phyloP scores from a whole-genome alignment of 2,329 filamentous ascomycete genomes.

The Fusarium agapanthi region DNA sequence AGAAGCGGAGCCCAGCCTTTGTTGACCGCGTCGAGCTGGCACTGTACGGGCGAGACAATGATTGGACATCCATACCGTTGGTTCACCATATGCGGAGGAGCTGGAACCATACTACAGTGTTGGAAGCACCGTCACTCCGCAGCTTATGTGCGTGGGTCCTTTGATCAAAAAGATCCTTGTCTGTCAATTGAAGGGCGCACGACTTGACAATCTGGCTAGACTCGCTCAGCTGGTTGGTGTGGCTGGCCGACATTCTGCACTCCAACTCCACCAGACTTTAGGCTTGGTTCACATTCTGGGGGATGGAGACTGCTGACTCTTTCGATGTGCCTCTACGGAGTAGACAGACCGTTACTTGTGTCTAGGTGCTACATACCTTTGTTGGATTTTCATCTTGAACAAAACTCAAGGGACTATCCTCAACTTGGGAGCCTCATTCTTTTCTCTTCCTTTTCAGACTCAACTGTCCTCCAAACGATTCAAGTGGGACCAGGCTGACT shows the following conservation, averaged over 20 bases:
- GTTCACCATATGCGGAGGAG: neutral
- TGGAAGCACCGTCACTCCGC: constrained; percentile 9
- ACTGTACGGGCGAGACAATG: constrained; percentile 23
- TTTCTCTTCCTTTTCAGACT: constrained; percentile 18
- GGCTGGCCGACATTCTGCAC: constrained; percentile 28
- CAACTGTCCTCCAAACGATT: constrained; percentile 7
- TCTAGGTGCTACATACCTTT: neutral
- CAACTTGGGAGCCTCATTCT: constrained; percentile 11
- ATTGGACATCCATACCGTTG: constrained; percentile 2
- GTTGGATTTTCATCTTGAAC: constrained; percentile 30
- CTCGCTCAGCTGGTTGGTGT: constrained; percentile 31
- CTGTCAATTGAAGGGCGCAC: constrained; percentile 45
- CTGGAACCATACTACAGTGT: constrained; percentile 27
- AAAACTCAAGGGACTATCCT: constrained; percentile 38
- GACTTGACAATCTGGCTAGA: constrained; percentile 40
- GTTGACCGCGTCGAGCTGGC: constrained; percentile 1
- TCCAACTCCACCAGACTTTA: constrained; percentile 24
- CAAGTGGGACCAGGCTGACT: constrained; percentile 18
- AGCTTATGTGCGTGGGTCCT: constrained; percentile 20
- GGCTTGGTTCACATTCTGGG: constrained; percentile 12
- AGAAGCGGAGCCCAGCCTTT: constrained; percentile 40
- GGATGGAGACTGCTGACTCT: constrained; percentile 27
- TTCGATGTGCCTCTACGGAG: constrained; percentile 2
- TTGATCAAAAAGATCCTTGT: constrained; percentile 31
- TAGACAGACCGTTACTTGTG: constrained; percentile 16